phyloP scores from a whole-genome alignment of 495 filamentous ascomycete genomes.

The Aspergillus heteromorphus region DNA sequence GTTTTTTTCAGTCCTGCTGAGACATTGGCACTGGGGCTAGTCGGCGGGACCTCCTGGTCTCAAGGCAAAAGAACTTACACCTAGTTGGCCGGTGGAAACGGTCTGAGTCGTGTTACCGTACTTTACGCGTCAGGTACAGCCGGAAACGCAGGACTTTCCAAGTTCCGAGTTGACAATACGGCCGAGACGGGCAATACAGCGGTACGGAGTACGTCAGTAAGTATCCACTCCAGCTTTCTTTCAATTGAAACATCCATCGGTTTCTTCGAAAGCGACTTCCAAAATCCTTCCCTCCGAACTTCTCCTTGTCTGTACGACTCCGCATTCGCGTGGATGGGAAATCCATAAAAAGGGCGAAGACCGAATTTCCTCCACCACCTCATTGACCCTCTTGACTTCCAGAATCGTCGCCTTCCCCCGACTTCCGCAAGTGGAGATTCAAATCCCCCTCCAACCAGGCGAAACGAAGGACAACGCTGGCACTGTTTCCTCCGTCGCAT shows the following conservation, averaged over 20 bases:
- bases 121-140: too few relatives aligned
- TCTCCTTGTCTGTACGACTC: slow-evolving; percentile 14
- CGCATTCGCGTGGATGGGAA: slow-evolving; percentile 9
- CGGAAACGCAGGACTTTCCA: too few relatives aligned
- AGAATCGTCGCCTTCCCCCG: slow-evolving; percentile 3
- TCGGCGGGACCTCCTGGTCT: background rate
- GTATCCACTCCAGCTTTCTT: slow-evolving; percentile 23
- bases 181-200: slow-evolving; percentile 4
- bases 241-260: slow-evolving; percentile 27
- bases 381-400: slow-evolving; percentile 2
- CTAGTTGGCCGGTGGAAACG: background rate
- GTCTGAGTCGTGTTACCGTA: background rate
- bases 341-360: slow-evolving; percentile 6
- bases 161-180: slow-evolving; percentile 9
- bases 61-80: background rate
- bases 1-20: slow-evolving; percentile 10
- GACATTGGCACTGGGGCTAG: background rate
- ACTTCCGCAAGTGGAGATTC: slow-evolving; percentile 7
- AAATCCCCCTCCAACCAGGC: too few relatives aligned
- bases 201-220: slow-evolving; percentile 12
- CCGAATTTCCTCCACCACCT: slow-evolving; percentile 1
- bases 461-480: slow-evolving; percentile 26
- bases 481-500: slow-evolving; percentile 26
- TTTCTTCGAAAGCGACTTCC: slow-evolving; percentile 26
- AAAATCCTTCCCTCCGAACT: slow-evolving; percentile 25